Evolutionary conservation across 2,329 filamentous ascomycete species (phyloP).

Genomic region (Pyrenophora tritici-repentis): DNA sequence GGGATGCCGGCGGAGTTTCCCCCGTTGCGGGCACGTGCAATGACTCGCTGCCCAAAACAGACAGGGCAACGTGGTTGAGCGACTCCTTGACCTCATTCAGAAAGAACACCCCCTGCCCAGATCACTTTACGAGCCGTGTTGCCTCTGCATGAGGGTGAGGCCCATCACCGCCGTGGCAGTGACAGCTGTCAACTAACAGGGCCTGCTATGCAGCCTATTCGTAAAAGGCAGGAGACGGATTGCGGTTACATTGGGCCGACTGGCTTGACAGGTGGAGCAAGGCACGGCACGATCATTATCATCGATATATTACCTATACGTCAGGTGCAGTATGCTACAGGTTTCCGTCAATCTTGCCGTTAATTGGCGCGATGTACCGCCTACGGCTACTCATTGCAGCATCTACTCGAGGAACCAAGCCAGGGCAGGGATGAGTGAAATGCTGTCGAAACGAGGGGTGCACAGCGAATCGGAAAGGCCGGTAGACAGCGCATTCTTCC

Average conservation of each 20-base stretch:
- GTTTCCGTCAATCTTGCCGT: too few species aligned
- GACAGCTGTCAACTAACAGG: constrained; percentile 13
- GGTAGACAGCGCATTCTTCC: background rate
- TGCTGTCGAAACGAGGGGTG: background rate
- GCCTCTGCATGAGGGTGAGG: constrained; percentile 3
- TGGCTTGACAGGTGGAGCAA: constrained; percentile 3
- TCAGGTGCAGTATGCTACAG: background rate
- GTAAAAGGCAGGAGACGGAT: constrained; percentile 11
- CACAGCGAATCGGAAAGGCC: constrained; percentile 9
- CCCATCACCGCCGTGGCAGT: constrained; percentile 5
- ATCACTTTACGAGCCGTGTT: constrained; percentile 2
- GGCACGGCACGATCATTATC: constrained; percentile 4
- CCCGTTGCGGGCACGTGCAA: constrained; percentile 1
- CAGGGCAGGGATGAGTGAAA: background rate
- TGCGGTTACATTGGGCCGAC: constrained; percentile 13
- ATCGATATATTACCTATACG: constrained; percentile 5
- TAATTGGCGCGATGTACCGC: background rate
- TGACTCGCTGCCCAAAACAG: constrained; percentile 2
- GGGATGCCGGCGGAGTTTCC: constrained; percentile 3
- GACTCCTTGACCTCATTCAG: too few species aligned
- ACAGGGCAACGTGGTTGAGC: background rate
- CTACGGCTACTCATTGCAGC: constrained; percentile 1
- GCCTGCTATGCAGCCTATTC: constrained; percentile 9
- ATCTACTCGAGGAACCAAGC: background rate
- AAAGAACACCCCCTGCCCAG: background rate